Conservation (phyloP, 345 rosid genomes). For the Salix viminalis region DNA sequence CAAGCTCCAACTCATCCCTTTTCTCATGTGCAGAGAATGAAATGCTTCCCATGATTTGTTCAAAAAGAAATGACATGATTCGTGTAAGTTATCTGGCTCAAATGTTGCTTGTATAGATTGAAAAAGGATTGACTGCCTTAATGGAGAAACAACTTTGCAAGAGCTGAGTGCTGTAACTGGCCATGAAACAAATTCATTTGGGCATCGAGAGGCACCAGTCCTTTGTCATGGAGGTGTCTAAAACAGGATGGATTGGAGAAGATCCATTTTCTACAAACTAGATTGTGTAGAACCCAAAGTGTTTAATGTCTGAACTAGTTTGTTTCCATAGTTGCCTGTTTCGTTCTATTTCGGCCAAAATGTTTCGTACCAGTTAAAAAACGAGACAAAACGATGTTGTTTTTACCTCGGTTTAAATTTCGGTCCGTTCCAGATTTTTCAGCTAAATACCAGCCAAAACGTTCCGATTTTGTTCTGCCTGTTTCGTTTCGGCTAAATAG, state of each 20-base stretch:
- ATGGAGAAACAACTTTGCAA: neutral
- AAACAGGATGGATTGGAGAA: neutral
- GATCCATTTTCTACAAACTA: neutral
- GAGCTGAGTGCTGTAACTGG: neutral
- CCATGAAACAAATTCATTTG: neutral
- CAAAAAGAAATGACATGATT: neutral
- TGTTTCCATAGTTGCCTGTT: no score
- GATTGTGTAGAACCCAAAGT: neutral
- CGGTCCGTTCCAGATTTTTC: fast-evolving
- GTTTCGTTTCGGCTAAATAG: no score
- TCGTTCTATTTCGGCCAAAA: fast-evolving
- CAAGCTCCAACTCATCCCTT: conserved; percentile 13
- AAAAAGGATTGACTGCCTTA: neutral
- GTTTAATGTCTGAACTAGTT: neutral
- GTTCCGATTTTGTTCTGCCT: no score
- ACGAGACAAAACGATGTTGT: fast-evolving
- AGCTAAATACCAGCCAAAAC: fast-evolving
- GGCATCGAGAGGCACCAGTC: neutral
- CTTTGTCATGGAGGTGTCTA: neutral
- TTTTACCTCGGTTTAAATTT: no score
- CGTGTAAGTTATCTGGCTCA: conserved; percentile 6
- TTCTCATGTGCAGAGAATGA: conserved; percentile 70
- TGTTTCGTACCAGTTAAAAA: no score
- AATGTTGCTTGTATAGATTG: neutral
- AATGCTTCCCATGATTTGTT: conserved; percentile 72